Evolutionary conservation across 345 rosid genomes (phyloP), one percentile per base, ranked within the genome.

Genomic region (Euphorbia tirucalli): DNA sequence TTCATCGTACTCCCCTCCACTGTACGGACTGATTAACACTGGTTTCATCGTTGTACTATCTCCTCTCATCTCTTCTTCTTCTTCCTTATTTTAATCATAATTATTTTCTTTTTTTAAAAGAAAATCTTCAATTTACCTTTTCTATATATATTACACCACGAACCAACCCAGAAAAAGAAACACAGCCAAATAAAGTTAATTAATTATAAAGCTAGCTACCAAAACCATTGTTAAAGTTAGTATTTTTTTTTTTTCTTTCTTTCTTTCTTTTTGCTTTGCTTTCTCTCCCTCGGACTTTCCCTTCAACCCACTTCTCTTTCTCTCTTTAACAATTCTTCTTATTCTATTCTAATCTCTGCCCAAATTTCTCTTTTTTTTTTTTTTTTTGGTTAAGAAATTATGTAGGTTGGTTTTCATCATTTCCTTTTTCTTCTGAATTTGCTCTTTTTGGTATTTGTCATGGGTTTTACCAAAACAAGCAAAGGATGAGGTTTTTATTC

Each of bases 11-110:
- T 81, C 73, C 85, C 86, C 28, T 28, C 31, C n/a, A 52, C 28
- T 80, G 83, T 87, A 84, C 88, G 86, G 85, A 78, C 61, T 2
- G 80, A 85, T 41, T 70, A 48, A 57, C 86, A 84, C 77, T 10
- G 78, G 15, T 66, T 61, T 28, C 31, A 41, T n/a, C 57, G 0
- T 5, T 69, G 63, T 59, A 66, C 60, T 11, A 3, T 30, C 5
- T 11, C 6, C 6, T 0, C 11, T 43, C 0, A 6, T 56, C 22
- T 54, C 1, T 50, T 50, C 7, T 5, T 15, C n/a, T 50, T 3
- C 16, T 15, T 11, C 21, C 21, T 11, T 15, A 14, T 11, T 48
- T 11, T 48, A 48, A 48, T n/a, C n/a, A n/a, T n/a, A n/a, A n/a
- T n/a, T n/a, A n/a, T n/a, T n/a, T n/a, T n/a, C n/a, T n/a, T n/a